phyloP scores from a whole-genome alignment of 768 basidiomycete genomes.

The Russula virescens region DNA sequence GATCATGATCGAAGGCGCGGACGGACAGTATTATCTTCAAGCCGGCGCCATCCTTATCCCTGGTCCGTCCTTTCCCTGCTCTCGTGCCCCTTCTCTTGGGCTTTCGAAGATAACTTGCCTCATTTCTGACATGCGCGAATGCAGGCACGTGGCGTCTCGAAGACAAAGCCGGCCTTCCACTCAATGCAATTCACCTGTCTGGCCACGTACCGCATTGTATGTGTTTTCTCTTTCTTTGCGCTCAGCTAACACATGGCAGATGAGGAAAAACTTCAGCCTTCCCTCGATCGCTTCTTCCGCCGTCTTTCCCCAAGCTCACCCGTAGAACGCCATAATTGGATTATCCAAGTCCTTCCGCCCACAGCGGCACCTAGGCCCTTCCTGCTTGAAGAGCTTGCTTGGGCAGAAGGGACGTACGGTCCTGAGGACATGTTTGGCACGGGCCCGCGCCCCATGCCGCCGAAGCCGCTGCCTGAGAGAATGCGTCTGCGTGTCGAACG shows the following conservation, averaged over 20 bases:
- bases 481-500: slow-evolving; percentile 55
- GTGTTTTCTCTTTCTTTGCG: slow-evolving; percentile 24
- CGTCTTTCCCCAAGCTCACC: slow-evolving; percentile 62
- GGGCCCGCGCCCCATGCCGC: not conserved
- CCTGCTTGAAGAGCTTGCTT: slow-evolving; percentile 57
- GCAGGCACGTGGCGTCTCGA: slow-evolving; percentile 70
- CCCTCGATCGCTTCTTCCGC: slow-evolving; percentile 66
- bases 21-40: slow-evolving; percentile 71
- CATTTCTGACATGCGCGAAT: not conserved
- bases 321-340: slow-evolving; percentile 66
- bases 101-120: not conserved
- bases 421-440: slow-evolving; percentile 41
- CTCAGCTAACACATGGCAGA: slow-evolving; percentile 33
- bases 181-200: slow-evolving; percentile 65
- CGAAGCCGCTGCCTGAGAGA: slow-evolving; percentile 32
- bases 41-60: slow-evolving; percentile 63
- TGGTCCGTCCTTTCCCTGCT: slow-evolving; percentile 35
- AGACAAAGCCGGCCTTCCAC: slow-evolving; percentile 67
- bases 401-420: slow-evolving; percentile 52
- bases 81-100: not conserved
- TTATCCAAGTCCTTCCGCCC: slow-evolving; percentile 38
- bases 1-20: slow-evolving; percentile 41
- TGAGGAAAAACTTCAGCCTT: slow-evolving; percentile 53
- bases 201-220: slow-evolving; percentile 71
- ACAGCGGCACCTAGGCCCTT: slow-evolving; percentile 17